These are phyloP conservation scores for Mycena alexandri DNA, from an alignment of 768 basidiomycete genomes.

Conservation along the genomic window DNA sequence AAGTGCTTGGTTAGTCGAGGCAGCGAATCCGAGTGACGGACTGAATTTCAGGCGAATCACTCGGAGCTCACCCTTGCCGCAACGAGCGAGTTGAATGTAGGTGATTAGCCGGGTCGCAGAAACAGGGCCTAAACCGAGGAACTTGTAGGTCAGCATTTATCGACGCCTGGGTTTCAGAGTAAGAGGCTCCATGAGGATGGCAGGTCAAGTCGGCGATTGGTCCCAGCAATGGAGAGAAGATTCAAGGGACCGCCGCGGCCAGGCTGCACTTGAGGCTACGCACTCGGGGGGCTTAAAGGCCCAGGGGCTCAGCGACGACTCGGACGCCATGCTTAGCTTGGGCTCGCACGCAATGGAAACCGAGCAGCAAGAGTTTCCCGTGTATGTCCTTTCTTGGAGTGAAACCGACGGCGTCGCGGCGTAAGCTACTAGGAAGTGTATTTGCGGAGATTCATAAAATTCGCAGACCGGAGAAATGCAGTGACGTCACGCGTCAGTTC, in stretches of 20 bases:
- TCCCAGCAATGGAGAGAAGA: too few species aligned
- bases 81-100: conserved; percentile 34
- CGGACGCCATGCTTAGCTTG: too few species aligned
- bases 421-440: too few species aligned
- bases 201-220: neutral
- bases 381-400: conserved; percentile 26
- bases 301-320: too few species aligned
- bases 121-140: neutral
- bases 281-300: too few species aligned
- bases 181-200: conserved; percentile 27
- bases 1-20: neutral
- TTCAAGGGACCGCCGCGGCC: too few species aligned
- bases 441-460: too few species aligned
- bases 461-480: too few species aligned
- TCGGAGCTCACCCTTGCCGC: conserved; percentile 30
- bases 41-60: conserved; percentile 16
- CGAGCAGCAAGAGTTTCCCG: conserved; percentile 25
- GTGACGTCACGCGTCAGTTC: too few species aligned
- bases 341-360: too few species aligned
- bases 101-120: neutral
- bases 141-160: conserved; percentile 29
- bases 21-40: neutral
- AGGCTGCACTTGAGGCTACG: too few species aligned
- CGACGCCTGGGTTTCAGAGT: conserved; percentile 29
- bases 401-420: neutral